phyloP scores from a whole-genome alignment of 176 grass and related monocot species.

The Thalia dealbata region DNA sequence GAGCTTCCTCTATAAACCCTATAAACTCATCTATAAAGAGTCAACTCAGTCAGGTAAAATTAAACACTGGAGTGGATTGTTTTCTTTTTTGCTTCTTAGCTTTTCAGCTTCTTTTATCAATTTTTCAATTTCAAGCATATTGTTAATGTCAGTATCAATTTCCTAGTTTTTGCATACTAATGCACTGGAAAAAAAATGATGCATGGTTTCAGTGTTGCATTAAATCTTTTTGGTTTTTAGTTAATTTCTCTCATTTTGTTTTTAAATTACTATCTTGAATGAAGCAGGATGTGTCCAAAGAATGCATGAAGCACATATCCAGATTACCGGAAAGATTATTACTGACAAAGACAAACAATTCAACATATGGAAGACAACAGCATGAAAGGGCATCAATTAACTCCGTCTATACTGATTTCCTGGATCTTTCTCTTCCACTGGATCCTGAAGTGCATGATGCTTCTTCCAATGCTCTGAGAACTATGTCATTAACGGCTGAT shows the following conservation, averaged over 20 bases:
- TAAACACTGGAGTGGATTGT: conserved; percentile 2
- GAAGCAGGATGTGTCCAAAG: conserved; percentile 2
- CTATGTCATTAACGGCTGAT: conserved; percentile 23
- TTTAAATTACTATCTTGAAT: background rate
- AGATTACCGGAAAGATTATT: background rate
- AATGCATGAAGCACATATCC: background rate
- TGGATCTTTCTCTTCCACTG: conserved; percentile 23
- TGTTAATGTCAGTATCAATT: background rate
- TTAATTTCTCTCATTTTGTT: background rate
- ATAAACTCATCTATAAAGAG: conserved; percentile 21
- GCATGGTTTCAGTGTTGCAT: background rate
- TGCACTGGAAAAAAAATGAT: background rate
- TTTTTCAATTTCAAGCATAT: background rate
- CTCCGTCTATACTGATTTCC: conserved; percentile 28
- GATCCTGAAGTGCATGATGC: conserved; percentile 16
- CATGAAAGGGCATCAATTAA: conserved; percentile 26
- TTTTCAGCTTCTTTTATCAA: background rate
- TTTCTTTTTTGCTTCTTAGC: conserved; percentile 8
- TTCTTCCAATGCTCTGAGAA: conserved; percentile 22
- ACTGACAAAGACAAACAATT: conserved; percentile 31
- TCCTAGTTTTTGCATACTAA: background rate
- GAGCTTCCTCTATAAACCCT: conserved; percentile 5
- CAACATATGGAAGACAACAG: conserved; percentile 25
- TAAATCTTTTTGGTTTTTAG: background rate
- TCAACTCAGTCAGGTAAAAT: conserved; percentile 39